Base-by-base conservation (phyloP, 805 yeast species). In the Wickerhamomyces bovis region DNA sequence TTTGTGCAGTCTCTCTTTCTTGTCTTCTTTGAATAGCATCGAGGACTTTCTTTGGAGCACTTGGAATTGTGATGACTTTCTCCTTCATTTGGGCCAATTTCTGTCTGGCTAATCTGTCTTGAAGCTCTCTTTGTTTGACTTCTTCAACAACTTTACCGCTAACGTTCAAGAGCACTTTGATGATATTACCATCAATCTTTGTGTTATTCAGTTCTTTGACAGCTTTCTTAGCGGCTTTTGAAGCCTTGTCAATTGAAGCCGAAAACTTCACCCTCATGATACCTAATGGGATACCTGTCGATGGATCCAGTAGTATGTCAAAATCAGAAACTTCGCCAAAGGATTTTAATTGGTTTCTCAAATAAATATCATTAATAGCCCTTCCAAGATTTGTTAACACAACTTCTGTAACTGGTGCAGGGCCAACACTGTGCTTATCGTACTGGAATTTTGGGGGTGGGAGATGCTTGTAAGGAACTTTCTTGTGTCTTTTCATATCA, bases 241-340 rank as follows among this genome's bases (percentile, higher is more conserved):
- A 74, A 1, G 83, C 77, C n/a, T 58, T 54, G 21, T 71, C 75
- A n/a, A 63, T 48, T 0, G 51, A 21, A 3, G 88, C 87, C 48
- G 73, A 81, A 64, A 75, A 89, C 48, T 75, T 70, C 44, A 88
- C 69, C 19, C 77, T 66, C 43, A 83, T 83, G 20, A 89, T 69
- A 10, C 95, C 94, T 38, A 89, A 63, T 0, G 95, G 90, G 18
- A 82, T 84, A 3, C 89, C 96, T 39, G 86, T 81, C 20, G 72
- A 70, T 0, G 92, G 87, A 58, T 89, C 94, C 46, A 74, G 77
- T 10, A 83, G 69, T 49, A 80, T 70, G 48, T 77, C 76, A 42
- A 84, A 66, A 36, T 78, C 80, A 23, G 75, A 71, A 4, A 89
- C 71, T 26, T 73, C 75, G 3, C 96, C 96, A 64, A 70, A 84